phyloP scores from a whole-genome alignment of 1,284 basidiomycete genomes.

The Thelephora terrestris region DNA sequence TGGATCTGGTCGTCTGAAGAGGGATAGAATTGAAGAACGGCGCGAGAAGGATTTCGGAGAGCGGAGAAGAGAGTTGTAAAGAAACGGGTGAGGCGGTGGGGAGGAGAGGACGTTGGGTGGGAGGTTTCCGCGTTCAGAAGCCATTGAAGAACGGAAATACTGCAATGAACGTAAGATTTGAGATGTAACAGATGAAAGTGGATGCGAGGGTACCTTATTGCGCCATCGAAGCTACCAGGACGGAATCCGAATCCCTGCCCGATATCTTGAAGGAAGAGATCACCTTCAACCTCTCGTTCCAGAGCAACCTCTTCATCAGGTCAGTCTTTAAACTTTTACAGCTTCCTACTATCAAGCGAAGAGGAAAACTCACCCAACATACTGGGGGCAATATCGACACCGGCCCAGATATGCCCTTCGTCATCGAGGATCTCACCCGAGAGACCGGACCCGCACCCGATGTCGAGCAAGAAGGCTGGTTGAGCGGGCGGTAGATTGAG shows the following conservation, averaged over 20 bases:
- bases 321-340: background rate
- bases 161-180: slow-evolving; percentile 21
- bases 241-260: slow-evolving; percentile 93
- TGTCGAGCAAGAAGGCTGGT: slow-evolving; percentile 84
- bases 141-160: slow-evolving; percentile 98
- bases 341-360: slow-evolving; percentile 3
- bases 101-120: slow-evolving; percentile 84
- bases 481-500: slow-evolving; percentile 72
- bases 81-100: slow-evolving; percentile 85
- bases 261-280: slow-evolving; percentile 88
- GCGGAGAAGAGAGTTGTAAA: slow-evolving; percentile 95
- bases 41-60: slow-evolving; percentile 86
- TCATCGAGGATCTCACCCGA: slow-evolving; percentile 96
- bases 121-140: slow-evolving; percentile 94
- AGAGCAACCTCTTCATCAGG: slow-evolving; percentile 73
- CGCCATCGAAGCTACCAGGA: slow-evolving; percentile 95
- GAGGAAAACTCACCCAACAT: slow-evolving; percentile 71
- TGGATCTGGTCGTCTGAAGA: slow-evolving; percentile 92
- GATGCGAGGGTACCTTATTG: slow-evolving; percentile 66
- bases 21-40: slow-evolving; percentile 94
- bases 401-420: slow-evolving; percentile 90
- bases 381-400: slow-evolving; percentile 91
- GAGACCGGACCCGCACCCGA: slow-evolving; percentile 97
- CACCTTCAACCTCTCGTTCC: slow-evolving; percentile 88
- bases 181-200: background rate